phyloP scores from a whole-genome alignment of 306 rosid genomes.

The Clitoria ternatea region DNA sequence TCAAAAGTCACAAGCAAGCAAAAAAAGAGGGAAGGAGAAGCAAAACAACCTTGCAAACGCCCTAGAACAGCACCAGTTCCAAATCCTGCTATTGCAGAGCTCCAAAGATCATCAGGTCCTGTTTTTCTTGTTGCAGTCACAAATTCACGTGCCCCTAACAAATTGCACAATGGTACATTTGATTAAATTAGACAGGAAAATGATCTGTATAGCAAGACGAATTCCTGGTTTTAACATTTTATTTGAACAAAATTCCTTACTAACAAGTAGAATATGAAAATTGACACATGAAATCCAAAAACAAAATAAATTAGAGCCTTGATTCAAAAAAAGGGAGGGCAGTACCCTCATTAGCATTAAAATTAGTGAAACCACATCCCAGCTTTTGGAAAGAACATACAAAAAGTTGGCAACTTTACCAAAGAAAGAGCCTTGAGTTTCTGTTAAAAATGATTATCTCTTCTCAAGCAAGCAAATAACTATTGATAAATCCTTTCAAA shows the following conservation, averaged over 20 bases:
- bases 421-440: neutral
- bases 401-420: neutral
- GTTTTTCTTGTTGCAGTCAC: conserved; percentile 64
- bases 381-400: neutral
- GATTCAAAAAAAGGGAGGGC: conserved; percentile 5
- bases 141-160: conserved; percentile 75
- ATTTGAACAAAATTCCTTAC: neutral
- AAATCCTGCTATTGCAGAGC: conserved; percentile 76
- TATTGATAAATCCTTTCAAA: neutral
- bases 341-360: neutral
- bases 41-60: conserved; percentile 74
- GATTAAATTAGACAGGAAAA: conserved; percentile 2
- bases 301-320: neutral
- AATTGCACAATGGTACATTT: neutral
- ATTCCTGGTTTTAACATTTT: neutral
- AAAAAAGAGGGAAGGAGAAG: neutral
- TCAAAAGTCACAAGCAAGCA: neutral
- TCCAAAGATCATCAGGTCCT: conserved; percentile 66
- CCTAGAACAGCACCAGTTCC: conserved; percentile 91
- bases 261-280: conserved; percentile 1
- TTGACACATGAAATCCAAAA: neutral
- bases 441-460: neutral
- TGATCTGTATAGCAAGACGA: neutral
- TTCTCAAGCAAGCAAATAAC: neutral
- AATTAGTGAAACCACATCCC: neutral